Evolutionary conservation across 164 flowering plant genomes (phyloP), one percentile per base, ranked within the genome.

Genomic region (Berberis thunbergii): DNA sequence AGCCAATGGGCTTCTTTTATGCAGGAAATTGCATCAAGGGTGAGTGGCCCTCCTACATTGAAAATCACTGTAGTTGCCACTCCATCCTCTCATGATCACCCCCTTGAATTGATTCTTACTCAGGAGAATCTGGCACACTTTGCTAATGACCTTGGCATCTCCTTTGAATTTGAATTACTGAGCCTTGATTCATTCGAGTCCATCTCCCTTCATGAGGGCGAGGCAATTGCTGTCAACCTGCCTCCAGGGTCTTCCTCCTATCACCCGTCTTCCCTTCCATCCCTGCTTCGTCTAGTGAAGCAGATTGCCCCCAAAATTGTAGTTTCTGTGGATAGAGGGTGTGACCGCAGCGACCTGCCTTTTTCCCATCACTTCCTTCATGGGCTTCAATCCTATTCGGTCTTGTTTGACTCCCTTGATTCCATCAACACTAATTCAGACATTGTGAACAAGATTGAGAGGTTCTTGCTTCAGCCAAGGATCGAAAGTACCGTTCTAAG

Each of bases 1-100:
- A 86, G 77, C 46, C 91, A 86, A 64, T 90, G 97, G 97, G 81
- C 97, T 49, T 86, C 97, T 13, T 76, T 88, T 38, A 86, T 90
- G 88, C 92, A 90, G 63, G 97, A 90, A 78, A 84, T 90, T 49
- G 72, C 84, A 4, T 10, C 72, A 59, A 74, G 79, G 46, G 70
- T 50, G 11, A 67, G 78, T 1, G 82, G 87, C 39, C 64, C 78
- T 0, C 84, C 82, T 0, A 73, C 81, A 0, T 62, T 90, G 41
- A 87, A 76, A 65, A 88, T 88, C 54, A 88, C 97, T 56, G 89
- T 90, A 10, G 74, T 90, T 57, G 80, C 81, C 49, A 77, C 86
- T 12, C 73, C 79, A 6, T 67, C 82, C 6, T 73, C 81, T 38
- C 83, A 82, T 39, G 75, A 88, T 43, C 62, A 66, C 13, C 80